A percentile compares a stretch with the other conserved stretches of the same genome.
Conservation (phyloP, 495 filamentous ascomycete genomes). For the Hamigera avellanea region DNA sequence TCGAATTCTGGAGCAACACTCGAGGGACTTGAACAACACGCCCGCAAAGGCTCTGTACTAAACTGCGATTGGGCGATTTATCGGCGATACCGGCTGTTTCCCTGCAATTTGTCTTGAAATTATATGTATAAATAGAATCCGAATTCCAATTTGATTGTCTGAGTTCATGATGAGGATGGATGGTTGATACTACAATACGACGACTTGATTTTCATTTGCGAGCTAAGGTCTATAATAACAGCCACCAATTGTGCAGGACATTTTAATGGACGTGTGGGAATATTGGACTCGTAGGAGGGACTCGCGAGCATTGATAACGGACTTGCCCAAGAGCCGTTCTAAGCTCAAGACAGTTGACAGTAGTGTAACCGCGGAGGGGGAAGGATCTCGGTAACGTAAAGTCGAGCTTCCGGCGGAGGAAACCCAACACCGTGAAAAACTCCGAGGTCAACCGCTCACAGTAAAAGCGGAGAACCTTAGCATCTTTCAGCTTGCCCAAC, state of each 20-base stretch:
- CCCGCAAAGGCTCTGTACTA: constrained; percentile 25
- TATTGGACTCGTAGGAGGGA: too few species aligned
- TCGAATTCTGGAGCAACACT: constrained; percentile 61
- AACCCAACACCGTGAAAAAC: constrained; percentile 11
- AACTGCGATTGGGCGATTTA: constrained; percentile 1
- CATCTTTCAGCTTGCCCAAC: not conserved
- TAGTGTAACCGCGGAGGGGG: not conserved
- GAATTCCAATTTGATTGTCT: not conserved
- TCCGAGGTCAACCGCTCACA: constrained; percentile 9
- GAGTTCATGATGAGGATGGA: not conserved
- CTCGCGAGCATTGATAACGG: too few species aligned
- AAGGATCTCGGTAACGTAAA: not conserved
- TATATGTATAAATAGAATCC: not conserved
- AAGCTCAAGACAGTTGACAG: too few species aligned
- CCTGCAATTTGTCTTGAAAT: constrained; percentile 10
- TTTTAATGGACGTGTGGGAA: too few species aligned
- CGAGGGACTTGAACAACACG: constrained; percentile 50
- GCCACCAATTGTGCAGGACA: too few species aligned
- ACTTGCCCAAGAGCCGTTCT: too few species aligned
- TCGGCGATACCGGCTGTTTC: constrained; percentile 1
- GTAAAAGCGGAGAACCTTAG: constrained; percentile 5
- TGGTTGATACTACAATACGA: too few species aligned
- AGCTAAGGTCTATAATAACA: too few species aligned
- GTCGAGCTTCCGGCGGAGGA: constrained; percentile 6
- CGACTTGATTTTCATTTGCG: too few species aligned